Evolutionary conservation across 2,329 filamentous ascomycete species (phyloP).

Genomic region (Aspergillus sp.): DNA sequence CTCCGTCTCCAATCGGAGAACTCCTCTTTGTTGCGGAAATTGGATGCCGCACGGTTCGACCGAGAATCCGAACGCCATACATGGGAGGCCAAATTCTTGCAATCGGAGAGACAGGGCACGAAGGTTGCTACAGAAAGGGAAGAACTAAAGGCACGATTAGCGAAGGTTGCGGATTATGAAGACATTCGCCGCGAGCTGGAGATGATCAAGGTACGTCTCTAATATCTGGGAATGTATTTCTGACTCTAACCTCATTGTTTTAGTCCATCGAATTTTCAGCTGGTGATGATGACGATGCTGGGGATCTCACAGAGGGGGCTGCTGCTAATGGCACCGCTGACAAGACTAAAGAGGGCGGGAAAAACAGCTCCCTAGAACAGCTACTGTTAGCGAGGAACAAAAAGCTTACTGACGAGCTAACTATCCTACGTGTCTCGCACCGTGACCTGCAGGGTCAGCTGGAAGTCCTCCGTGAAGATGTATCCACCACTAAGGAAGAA

Average conservation of each 20-base stretch:
- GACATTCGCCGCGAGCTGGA: slow-evolving; percentile 95
- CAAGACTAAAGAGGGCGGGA: slow-evolving; percentile 57
- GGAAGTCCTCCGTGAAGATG: slow-evolving; percentile 76
- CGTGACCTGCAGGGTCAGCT: slow-evolving; percentile 83
- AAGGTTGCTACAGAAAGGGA: slow-evolving; percentile 80
- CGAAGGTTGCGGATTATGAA: slow-evolving; percentile 91
- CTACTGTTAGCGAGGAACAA: slow-evolving; percentile 91
- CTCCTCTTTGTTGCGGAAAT: slow-evolving; percentile 81
- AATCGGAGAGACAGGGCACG: slow-evolving; percentile 74
- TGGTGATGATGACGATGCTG: slow-evolving; percentile 69
- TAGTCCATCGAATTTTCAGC: slow-evolving; percentile 93
- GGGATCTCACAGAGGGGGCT: slow-evolving; percentile 40
- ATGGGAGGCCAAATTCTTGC: slow-evolving; percentile 71
- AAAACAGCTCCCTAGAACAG: slow-evolving; percentile 77
- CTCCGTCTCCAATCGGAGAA: slow-evolving; percentile 91
- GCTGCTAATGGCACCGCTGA: slow-evolving; percentile 49
- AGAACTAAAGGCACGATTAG: slow-evolving; percentile 73
- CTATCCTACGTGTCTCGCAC: slow-evolving; percentile 87
- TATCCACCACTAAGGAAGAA: slow-evolving; percentile 79
- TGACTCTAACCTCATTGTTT: slow-evolving; percentile 8
- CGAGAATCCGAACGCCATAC: slow-evolving; percentile 77
- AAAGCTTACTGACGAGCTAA: slow-evolving; percentile 91
- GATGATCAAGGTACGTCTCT: slow-evolving; percentile 68
- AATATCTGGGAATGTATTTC: not conserved
- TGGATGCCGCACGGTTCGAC: slow-evolving; percentile 81